Conservation (phyloP, 2,329 filamentous ascomycete genomes). For the Diplocarpon rosae region DNA sequence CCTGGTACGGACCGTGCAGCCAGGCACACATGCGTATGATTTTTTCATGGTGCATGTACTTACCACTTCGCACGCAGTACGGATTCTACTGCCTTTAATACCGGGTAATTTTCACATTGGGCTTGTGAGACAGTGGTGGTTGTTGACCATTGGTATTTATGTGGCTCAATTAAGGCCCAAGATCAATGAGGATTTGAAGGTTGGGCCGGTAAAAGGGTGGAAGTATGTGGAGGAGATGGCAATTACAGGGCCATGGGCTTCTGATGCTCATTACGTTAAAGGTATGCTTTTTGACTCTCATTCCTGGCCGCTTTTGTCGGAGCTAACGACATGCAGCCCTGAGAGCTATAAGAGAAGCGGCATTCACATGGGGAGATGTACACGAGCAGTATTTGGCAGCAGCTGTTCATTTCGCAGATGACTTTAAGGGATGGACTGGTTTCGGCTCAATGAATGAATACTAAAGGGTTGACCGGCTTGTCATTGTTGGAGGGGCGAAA, state of each 20-base stretch:
- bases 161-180: slow-evolving; percentile 62
- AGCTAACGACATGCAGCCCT: slow-evolving; percentile 37
- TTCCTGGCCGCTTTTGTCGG: neutral
- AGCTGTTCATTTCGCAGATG: slow-evolving; percentile 61
- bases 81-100: slow-evolving; percentile 71
- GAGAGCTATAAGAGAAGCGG: slow-evolving; percentile 63
- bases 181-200: slow-evolving; percentile 55
- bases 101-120: slow-evolving; percentile 61
- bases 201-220: slow-evolving; percentile 52
- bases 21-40: slow-evolving; percentile 57
- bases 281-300: slow-evolving; percentile 44
- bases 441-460: slow-evolving; percentile 11
- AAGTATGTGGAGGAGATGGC: slow-evolving; percentile 62
- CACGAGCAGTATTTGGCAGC: slow-evolving; percentile 54
- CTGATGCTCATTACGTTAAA: slow-evolving; percentile 80
- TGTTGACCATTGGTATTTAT: slow-evolving; percentile 70
- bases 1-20: slow-evolving; percentile 47
- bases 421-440: slow-evolving; percentile 56
- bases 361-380: slow-evolving; percentile 62
- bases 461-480: neutral
- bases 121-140: slow-evolving; percentile 80
- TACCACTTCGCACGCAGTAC: slow-evolving; percentile 76
- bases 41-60: slow-evolving; percentile 76
- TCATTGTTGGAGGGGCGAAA: neutral
- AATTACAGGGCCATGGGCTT: slow-evolving; percentile 53